Percentiles rank a stretch among this genome's conserved stretches.
Evolutionary conservation across 345 rosid genomes (phyloP).

Genomic region (Gossypium rotundifolium): DNA sequence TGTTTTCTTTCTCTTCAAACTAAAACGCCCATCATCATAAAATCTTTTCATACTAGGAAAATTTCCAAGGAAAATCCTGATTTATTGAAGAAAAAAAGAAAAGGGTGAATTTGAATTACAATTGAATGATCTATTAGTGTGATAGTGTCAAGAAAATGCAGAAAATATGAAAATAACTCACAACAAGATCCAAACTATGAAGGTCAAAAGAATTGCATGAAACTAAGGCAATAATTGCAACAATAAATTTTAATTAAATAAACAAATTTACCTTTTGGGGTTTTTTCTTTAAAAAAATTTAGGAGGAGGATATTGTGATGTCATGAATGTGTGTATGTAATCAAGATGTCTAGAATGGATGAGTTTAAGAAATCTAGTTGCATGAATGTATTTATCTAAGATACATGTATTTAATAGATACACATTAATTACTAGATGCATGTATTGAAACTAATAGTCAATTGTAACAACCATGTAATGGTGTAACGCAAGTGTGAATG

Average conservation of each 20-base stretch:
- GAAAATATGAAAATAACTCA: background rate
- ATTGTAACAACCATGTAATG: too few relatives aligned
- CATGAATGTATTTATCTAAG: too few relatives aligned
- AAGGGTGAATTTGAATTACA: background rate
- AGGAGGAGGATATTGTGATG: too few relatives aligned
- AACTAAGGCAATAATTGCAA: background rate
- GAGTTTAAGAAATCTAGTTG: too few relatives aligned
- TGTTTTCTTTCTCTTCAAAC: too few relatives aligned
- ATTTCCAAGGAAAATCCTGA: background rate
- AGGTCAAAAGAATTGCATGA: background rate
- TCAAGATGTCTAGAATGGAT: too few relatives aligned
- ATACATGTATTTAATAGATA: too few relatives aligned
- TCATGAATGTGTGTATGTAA: too few relatives aligned
- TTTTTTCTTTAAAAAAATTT: background rate
- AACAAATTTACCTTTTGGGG: background rate
- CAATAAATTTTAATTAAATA: background rate
- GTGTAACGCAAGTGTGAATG: too few relatives aligned
- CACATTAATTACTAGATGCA: too few relatives aligned
- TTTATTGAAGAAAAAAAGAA: background rate
- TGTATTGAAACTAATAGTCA: too few relatives aligned
- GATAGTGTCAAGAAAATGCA: background rate
- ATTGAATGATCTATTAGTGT: conserved; percentile 1
- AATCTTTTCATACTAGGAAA: background rate
- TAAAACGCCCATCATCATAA: background rate
- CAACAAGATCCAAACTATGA: background rate